These are phyloP conservation scores for Dalechampia spathulata DNA, from an alignment of 441 rosid genomes.

Conservation along the genomic window DNA sequence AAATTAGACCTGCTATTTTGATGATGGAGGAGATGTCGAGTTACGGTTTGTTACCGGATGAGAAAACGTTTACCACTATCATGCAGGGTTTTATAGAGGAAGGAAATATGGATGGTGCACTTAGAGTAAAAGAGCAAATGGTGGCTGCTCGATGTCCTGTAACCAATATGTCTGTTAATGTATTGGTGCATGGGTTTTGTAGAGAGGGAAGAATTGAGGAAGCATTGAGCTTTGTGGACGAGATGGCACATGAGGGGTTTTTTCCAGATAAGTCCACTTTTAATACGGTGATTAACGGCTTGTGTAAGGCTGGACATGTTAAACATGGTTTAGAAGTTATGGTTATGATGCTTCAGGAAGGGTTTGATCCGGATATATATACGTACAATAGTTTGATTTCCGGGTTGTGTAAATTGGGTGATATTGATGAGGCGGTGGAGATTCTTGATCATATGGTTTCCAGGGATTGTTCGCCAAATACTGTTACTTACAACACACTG, in stretches of 20 bases:
- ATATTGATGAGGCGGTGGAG: slow-evolving; percentile 72
- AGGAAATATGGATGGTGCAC: slow-evolving; percentile 70
- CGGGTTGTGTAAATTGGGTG: slow-evolving; percentile 77
- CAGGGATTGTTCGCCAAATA: slow-evolving; percentile 83
- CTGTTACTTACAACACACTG: slow-evolving; percentile 74
- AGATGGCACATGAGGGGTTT: slow-evolving; percentile 60
- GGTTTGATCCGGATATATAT: slow-evolving; percentile 72
- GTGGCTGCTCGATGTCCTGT: slow-evolving; percentile 41
- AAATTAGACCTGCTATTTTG: slow-evolving; percentile 68
- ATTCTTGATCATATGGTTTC: slow-evolving; percentile 66
- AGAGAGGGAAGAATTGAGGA: slow-evolving; percentile 67
- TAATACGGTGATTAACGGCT: slow-evolving; percentile 73
- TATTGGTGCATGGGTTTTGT: slow-evolving; percentile 82
- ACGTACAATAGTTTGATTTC: slow-evolving; percentile 79
- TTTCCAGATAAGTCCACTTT: slow-evolving; percentile 70
- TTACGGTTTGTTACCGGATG: slow-evolving; percentile 63
- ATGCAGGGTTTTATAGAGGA: slow-evolving; percentile 87
- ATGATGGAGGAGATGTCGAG: slow-evolving; percentile 86
- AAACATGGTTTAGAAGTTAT: slow-evolving; percentile 72
- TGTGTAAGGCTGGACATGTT: slow-evolving; percentile 72
- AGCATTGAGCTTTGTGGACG: slow-evolving; percentile 56
- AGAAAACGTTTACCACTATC: slow-evolving; percentile 74
- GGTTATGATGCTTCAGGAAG: slow-evolving; percentile 85
- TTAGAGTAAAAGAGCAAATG: slow-evolving; percentile 65
- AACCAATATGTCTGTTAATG: slow-evolving; percentile 66